phyloP scores from a whole-genome alignment of 768 basidiomycete genomes.

The Phlebiopsis gigantea region DNA sequence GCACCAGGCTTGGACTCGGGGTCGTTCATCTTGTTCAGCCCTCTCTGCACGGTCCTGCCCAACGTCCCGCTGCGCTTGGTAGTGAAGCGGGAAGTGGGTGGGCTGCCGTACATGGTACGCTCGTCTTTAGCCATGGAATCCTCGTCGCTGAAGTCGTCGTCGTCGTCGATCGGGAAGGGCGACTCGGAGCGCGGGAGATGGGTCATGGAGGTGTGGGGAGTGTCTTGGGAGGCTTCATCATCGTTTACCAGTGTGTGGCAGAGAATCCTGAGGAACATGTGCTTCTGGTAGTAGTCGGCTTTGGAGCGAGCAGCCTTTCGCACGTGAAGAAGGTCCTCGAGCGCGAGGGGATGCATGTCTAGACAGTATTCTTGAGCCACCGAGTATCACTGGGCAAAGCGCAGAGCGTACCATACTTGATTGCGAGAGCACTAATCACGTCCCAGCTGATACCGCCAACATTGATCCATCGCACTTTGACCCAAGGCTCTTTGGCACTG shows the following conservation, averaged over 20 bases:
- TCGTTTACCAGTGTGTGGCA: conserved; percentile 47
- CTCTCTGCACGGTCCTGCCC: conserved; percentile 8
- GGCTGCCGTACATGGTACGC: conserved; percentile 24
- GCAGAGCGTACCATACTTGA: conserved; percentile 49
- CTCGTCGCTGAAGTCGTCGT: conserved; percentile 24
- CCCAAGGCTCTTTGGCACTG: conserved; percentile 50
- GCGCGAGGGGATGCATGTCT: conserved; percentile 67
- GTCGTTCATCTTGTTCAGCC: conserved; percentile 8
- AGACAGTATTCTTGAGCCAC: neutral
- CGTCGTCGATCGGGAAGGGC: conserved; percentile 20
- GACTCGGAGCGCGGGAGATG: conserved; percentile 31
- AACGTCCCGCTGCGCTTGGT: conserved; percentile 18
- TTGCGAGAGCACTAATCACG: conserved; percentile 60
- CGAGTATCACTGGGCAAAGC: neutral
- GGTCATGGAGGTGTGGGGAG: conserved; percentile 19
- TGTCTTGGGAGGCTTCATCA: conserved; percentile 11
- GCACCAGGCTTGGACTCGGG: conserved; percentile 1
- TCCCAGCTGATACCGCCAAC: conserved; percentile 68
- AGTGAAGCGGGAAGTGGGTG: conserved; percentile 18
- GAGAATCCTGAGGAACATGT: conserved; percentile 67
- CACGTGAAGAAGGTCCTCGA: conserved; percentile 65
- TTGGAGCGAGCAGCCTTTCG: conserved; percentile 55
- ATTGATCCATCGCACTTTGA: conserved; percentile 72
- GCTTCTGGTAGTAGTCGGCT: conserved; percentile 63
- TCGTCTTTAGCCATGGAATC: conserved; percentile 30